Evolutionary conservation across 805 yeast genomes (phyloP).

Genomic region (Candida cerambycidarum): DNA sequence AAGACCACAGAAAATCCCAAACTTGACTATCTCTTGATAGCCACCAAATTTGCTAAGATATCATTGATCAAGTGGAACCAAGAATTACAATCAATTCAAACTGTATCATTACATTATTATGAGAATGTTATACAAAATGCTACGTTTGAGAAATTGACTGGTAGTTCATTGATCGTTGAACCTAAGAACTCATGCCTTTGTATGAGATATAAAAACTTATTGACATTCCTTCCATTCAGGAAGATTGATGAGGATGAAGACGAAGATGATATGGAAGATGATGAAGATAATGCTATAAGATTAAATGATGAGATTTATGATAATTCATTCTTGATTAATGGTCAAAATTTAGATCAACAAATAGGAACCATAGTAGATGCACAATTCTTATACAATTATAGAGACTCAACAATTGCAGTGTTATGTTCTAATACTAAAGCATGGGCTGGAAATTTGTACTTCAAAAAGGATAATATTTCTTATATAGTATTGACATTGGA

Average conservation of each 20-base stretch:
- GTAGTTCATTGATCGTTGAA: constrained; percentile 56
- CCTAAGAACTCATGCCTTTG: constrained; percentile 57
- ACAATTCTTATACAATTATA: constrained; percentile 68
- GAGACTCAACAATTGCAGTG: constrained; percentile 80
- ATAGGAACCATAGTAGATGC: constrained; percentile 68
- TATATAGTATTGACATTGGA: constrained; percentile 71
- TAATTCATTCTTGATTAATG: constrained; percentile 60
- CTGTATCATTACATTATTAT: constrained; percentile 83
- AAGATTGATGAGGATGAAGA: constrained; percentile 43
- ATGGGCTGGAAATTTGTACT: constrained; percentile 76
- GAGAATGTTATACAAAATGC: constrained; percentile 62
- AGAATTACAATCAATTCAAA: constrained; percentile 51
- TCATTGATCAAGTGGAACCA: constrained; percentile 74
- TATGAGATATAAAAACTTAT: constrained; percentile 61
- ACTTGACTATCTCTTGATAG: constrained; percentile 60
- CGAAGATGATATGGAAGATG: constrained; percentile 12
- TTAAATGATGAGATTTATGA: constrained; percentile 31
- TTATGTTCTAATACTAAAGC: constrained; percentile 54
- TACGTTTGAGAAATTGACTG: constrained; percentile 42
- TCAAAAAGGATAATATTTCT: constrained; percentile 59
- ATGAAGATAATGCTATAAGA: constrained; percentile 2
- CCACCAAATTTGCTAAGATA: constrained; percentile 74
- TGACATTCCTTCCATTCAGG: constrained; percentile 72
- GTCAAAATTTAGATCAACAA: constrained; percentile 54
- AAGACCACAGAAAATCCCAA: constrained; percentile 46